Conservation (phyloP, 1,284 basidiomycete genomes). For the Apiotrichum mycotoxinovorans region DNA sequence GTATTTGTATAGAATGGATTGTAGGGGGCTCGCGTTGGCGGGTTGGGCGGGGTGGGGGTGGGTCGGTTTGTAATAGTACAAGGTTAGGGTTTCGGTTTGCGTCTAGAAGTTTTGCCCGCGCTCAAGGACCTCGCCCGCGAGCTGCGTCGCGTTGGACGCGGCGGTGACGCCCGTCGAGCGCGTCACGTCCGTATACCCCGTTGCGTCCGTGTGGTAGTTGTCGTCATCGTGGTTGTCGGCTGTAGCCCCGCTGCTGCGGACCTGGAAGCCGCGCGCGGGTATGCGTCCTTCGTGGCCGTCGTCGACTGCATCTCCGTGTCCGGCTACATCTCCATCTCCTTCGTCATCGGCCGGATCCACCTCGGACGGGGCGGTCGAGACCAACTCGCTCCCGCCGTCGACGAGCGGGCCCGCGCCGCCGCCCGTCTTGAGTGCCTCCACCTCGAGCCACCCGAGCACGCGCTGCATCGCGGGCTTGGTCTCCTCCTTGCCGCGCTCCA, state of each 20-base stretch:
- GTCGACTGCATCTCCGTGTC: not conserved
- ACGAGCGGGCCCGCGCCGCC: not conserved
- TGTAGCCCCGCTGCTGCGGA: not conserved
- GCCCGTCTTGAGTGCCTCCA: slow-evolving; percentile 19
- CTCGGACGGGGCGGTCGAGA: not conserved
- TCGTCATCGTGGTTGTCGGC: not conserved
- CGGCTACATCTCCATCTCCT: no score
- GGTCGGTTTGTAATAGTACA: not conserved
- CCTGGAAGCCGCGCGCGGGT: not conserved
- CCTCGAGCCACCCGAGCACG: slow-evolving; percentile 36
- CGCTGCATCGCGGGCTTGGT: slow-evolving; percentile 23
- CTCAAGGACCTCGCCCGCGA: slow-evolving; percentile 1
- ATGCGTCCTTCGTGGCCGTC: not conserved
- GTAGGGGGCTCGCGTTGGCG: no score
- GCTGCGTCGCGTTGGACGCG: slow-evolving; percentile 3
- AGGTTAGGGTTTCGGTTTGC: not conserved
- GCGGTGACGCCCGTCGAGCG: slow-evolving; percentile 2
- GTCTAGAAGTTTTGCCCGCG: not conserved
- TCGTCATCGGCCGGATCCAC: not conserved
- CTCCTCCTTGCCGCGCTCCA: slow-evolving; percentile 29
- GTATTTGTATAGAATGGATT: not conserved
- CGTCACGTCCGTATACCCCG: not conserved
- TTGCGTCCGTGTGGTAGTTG: not conserved
- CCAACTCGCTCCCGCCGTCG: not conserved
- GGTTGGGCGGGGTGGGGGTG: not conserved